A percentile compares a stretch with the other conserved stretches of the same genome.
Evolutionary conservation across 2,329 filamentous ascomycete genomes (phyloP).

Genomic region (Neofusicoccum parvum): DNA sequence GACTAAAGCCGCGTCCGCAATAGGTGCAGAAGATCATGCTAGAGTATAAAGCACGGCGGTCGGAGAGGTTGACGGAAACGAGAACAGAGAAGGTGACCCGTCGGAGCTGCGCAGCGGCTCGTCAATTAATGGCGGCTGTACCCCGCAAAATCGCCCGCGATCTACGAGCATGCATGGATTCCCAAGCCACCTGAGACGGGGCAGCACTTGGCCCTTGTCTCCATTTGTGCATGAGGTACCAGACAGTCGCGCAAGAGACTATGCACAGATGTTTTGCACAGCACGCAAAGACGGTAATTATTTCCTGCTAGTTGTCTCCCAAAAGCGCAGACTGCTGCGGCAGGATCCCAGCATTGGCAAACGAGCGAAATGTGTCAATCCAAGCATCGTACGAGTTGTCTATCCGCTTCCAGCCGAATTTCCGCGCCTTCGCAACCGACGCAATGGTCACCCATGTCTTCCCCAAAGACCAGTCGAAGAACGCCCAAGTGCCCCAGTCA

Average conservation of each 20-base stretch:
- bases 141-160: neutral
- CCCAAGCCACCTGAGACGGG: neutral
- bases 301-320: neutral
- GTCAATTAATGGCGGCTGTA: neutral
- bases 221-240: neutral
- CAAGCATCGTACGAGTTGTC: neutral
- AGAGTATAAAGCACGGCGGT: no score
- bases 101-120: neutral
- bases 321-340: neutral
- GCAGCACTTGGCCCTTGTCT: neutral
- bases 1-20: neutral
- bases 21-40: neutral
- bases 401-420: neutral
- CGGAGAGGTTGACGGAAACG: neutral
- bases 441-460: neutral
- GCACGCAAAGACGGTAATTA: neutral
- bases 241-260: neutral
- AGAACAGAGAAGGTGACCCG: neutral
- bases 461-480: neutral
- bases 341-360: neutral
- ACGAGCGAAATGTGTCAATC: neutral
- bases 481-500: neutral
- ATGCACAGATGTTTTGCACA: neutral
- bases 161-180: neutral
- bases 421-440: neutral